phyloP scores from a whole-genome alignment of 768 basidiomycete genomes.

The Tylopilus vinaceipallidus region DNA sequence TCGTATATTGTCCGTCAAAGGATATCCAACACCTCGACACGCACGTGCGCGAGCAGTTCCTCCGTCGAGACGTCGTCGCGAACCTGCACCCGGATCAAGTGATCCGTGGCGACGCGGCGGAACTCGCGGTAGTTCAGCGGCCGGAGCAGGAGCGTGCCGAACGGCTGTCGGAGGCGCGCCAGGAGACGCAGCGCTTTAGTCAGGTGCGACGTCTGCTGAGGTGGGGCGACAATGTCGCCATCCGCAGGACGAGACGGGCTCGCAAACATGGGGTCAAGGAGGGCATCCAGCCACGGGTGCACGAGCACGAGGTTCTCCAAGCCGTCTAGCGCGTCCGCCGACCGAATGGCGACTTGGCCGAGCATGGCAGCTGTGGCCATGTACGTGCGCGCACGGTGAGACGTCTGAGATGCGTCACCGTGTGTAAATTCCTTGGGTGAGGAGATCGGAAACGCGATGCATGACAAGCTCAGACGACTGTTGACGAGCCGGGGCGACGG shows the following conservation, averaged over 20 bases:
- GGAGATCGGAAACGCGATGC: too few relatives aligned
- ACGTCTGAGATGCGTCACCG: too few relatives aligned
- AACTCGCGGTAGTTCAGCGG: too few relatives aligned
- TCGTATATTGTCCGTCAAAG: too few relatives aligned
- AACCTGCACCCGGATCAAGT: conserved; percentile 3
- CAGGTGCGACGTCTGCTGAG: too few relatives aligned
- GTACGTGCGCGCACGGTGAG: not conserved
- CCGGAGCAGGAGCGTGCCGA: conserved; percentile 13
- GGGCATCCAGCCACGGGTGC: conserved; percentile 14
- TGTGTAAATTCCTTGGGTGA: too few relatives aligned
- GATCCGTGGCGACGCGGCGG: conserved; percentile 11
- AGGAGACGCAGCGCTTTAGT: not conserved
- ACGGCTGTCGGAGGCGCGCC: conserved; percentile 6
- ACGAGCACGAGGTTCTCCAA: conserved; percentile 9
- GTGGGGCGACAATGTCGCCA: too few relatives aligned
- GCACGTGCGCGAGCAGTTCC: conserved; percentile 1
- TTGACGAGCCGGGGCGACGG: too few relatives aligned
- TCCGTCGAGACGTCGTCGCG: conserved; percentile 4
- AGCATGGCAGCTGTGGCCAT: not conserved
- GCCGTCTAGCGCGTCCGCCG: conserved; percentile 1
- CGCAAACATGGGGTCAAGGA: not conserved
- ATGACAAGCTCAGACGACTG: too few relatives aligned
- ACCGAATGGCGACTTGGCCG: conserved; percentile 6
- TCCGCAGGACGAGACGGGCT: too few relatives aligned
- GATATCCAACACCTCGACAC: not conserved